Conservation (phyloP, 2,329 filamentous ascomycete genomes). For the Clarireedia hainanense region DNA sequence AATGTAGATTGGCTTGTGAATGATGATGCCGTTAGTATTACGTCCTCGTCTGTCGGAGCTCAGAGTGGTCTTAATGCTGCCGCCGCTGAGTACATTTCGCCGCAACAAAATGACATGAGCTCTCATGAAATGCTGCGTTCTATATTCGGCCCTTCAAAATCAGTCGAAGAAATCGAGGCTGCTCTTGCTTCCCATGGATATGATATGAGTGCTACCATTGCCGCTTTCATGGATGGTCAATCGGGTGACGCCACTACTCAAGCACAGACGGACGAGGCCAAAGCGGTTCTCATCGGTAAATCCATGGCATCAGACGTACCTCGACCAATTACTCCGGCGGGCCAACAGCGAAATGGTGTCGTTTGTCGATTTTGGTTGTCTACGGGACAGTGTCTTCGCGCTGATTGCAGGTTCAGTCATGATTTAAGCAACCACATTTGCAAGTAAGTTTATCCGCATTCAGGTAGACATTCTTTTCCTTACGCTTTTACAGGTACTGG, state of each 20-base stretch:
- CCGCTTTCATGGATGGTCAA: slow-evolving; percentile 74
- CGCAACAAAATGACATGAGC: slow-evolving; percentile 78
- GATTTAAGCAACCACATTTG: slow-evolving; percentile 93
- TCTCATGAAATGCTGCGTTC: slow-evolving; percentile 97
- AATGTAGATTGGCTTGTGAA: slow-evolving; percentile 94
- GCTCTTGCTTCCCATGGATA: slow-evolving; percentile 85
- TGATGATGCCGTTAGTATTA: slow-evolving; percentile 75
- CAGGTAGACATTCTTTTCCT: slow-evolving; percentile 7
- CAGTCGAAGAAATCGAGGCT: slow-evolving; percentile 91
- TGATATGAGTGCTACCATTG: slow-evolving; percentile 86
- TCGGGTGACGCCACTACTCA: slow-evolving; percentile 40
- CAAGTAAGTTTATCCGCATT: slow-evolving; percentile 61
- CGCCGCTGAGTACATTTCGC: slow-evolving; percentile 68
- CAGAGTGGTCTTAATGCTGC: slow-evolving; percentile 69
- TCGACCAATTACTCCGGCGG: slow-evolving; percentile 67
- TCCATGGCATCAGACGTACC: slow-evolving; percentile 69
- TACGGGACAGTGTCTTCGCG: slow-evolving; percentile 88
- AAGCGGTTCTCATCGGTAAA: slow-evolving; percentile 75
- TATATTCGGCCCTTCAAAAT: slow-evolving; percentile 79
- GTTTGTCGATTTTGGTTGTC: slow-evolving; percentile 97
- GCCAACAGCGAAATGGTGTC: slow-evolving; percentile 72
- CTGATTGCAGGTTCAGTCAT: slow-evolving; percentile 95
- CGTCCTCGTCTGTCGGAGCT: slow-evolving; percentile 62
- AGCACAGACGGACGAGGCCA: slow-evolving; percentile 45
- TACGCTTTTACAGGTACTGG: slow-evolving; percentile 63